Percentiles rank a stretch among this genome's conserved stretches.
phyloP scores from a whole-genome alignment of 306 rosid species.

The Potentilla sterilis region DNA sequence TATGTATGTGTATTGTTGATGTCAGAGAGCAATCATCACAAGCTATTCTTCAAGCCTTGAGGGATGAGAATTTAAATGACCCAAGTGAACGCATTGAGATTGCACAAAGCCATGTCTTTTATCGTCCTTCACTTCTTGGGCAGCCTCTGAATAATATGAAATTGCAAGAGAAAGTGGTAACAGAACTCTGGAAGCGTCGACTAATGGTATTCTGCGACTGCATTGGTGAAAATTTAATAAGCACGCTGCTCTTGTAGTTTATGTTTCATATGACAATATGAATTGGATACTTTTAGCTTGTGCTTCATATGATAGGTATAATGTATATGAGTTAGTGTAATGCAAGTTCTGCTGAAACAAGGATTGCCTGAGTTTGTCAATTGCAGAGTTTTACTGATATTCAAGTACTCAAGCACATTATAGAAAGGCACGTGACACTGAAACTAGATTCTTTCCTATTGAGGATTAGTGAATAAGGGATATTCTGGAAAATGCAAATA shows the following conservation, averaged over 20 bases:
- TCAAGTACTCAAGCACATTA: background rate
- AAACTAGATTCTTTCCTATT: background rate
- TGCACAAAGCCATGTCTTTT: constrained; percentile 89
- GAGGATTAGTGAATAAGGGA: background rate
- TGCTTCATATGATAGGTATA: background rate
- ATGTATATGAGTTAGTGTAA: background rate
- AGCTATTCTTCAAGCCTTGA: constrained; percentile 77
- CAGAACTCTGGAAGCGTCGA: constrained; percentile 27
- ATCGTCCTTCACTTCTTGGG: constrained; percentile 85
- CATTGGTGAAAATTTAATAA: constrained; percentile 16
- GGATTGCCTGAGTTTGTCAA: background rate
- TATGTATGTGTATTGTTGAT: constrained; percentile 8
- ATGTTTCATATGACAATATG: background rate
- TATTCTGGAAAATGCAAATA: too few species aligned
- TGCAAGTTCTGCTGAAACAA: background rate
- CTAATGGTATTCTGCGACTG: constrained; percentile 1
- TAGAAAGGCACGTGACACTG: background rate
- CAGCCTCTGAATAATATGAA: constrained; percentile 42
- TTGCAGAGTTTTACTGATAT: background rate
- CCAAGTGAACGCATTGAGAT: constrained; percentile 91
- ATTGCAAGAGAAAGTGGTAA: constrained; percentile 27
- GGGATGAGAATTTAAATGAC: constrained; percentile 89
- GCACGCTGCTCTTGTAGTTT: constrained; percentile 18
- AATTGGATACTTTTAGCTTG: constrained; percentile 1
- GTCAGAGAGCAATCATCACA: constrained; percentile 74